A percentile compares a stretch with the other conserved stretches of the same genome.
Conservation (phyloP, 2,329 filamentous ascomycete species). For the Aspergillus fumigatiaffinis region DNA sequence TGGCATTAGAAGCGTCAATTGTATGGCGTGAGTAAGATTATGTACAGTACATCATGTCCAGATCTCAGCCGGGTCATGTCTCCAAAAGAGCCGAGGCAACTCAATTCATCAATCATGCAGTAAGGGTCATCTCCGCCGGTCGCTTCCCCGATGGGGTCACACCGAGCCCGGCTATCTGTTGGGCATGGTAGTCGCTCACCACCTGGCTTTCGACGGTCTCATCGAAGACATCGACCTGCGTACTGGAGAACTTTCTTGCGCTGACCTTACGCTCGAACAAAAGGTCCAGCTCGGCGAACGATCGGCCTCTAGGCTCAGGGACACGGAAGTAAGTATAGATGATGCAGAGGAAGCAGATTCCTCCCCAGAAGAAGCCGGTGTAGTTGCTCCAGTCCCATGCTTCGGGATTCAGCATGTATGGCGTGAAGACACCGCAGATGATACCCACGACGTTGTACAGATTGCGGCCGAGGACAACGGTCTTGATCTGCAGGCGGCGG, state of each 20-base stretch:
- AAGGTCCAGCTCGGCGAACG: slow-evolving; percentile 81
- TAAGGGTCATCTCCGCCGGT: slow-evolving; percentile 1
- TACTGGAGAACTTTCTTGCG: slow-evolving; percentile 67
- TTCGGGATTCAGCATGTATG: slow-evolving; percentile 86
- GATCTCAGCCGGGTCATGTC: background rate
- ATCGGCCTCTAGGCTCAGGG: slow-evolving; percentile 74
- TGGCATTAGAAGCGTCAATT: background rate
- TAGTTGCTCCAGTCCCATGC: slow-evolving; percentile 88
- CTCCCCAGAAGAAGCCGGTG: slow-evolving; percentile 84
- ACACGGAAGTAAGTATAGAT: slow-evolving; percentile 78
- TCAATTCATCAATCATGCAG: slow-evolving; percentile 4
- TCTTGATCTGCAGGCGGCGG: slow-evolving; percentile 82
- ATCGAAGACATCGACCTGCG: slow-evolving; percentile 54
- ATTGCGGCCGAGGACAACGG: slow-evolving; percentile 78
- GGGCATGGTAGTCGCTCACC: slow-evolving; percentile 26
- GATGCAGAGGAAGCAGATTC: slow-evolving; percentile 74
- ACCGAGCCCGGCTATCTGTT: slow-evolving; percentile 50
- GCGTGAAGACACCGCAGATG: slow-evolving; percentile 74
- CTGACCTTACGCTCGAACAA: slow-evolving; percentile 71
- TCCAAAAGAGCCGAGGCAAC: background rate
- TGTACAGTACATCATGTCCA: background rate
- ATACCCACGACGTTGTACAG: slow-evolving; percentile 80
- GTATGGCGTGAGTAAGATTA: background rate
- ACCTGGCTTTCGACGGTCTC: slow-evolving; percentile 30
- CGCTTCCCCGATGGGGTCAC: slow-evolving; percentile 53